Percentiles rank a stretch among this genome's conserved stretches.
Evolutionary conservation across 148 eudicot genomes (phyloP).

Genomic region (Oxyria digyna): DNA sequence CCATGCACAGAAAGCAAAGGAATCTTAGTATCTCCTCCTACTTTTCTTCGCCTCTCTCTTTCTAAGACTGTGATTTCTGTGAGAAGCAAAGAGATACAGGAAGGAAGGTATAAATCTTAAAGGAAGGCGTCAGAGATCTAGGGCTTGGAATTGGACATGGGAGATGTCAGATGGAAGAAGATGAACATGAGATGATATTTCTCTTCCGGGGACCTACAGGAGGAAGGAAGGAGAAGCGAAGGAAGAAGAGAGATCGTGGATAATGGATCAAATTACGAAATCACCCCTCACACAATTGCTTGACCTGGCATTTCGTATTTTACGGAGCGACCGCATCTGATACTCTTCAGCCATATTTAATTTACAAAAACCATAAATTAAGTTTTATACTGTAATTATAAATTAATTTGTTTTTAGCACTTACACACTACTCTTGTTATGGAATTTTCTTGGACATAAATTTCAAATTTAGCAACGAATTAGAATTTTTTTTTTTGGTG

Average conservation of each 20-base stretch:
- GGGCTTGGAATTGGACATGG: slow-evolving; percentile 3
- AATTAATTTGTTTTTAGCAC: no score
- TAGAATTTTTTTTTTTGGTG: no score
- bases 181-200: not conserved
- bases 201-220: not conserved
- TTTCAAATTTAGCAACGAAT: no score
- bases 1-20: not conserved
- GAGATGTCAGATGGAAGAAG: not conserved
- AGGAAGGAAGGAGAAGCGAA: not conserved
- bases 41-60: not conserved
- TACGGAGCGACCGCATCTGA: not conserved
- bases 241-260: not conserved
- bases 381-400: no score
- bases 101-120: not conserved
- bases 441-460: no score
- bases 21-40: not conserved
- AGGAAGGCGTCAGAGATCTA: not conserved
- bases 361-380: no score
- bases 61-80: not conserved
- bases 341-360: not conserved
- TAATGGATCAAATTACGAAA: not conserved
- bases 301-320: not conserved
- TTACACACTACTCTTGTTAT: no score
- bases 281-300: not conserved
- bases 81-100: not conserved